These are phyloP conservation scores for Exophiala mesophila DNA, from an alignment of 2,329 filamentous ascomycete species.

Conservation along the genomic window DNA sequence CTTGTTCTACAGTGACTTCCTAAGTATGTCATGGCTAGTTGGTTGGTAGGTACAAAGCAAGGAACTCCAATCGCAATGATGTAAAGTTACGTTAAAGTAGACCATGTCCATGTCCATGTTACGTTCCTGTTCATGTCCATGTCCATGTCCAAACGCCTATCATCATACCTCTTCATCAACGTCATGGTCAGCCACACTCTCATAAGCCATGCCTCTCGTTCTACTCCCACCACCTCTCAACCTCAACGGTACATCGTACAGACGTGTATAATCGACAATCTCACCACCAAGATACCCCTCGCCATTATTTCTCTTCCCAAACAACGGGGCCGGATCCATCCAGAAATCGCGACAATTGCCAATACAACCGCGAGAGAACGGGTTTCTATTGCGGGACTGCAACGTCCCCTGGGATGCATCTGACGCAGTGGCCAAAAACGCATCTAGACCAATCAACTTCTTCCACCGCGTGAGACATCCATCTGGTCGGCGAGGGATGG, in stretches of 20 bases:
- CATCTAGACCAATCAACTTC: constrained; percentile 81
- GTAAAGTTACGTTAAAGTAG: too few species aligned
- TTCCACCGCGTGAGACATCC: constrained; percentile 76
- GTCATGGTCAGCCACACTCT: constrained; percentile 45
- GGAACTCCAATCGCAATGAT: too few species aligned
- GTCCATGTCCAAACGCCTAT: not conserved
- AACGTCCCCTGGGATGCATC: constrained; percentile 53
- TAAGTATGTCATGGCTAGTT: too few species aligned
- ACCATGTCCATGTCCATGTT: too few species aligned
- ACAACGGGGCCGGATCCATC: constrained; percentile 81
- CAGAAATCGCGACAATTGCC: constrained; percentile 95
- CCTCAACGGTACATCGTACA: constrained; percentile 78
- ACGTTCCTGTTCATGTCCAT: too few species aligned
- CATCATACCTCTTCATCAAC: constrained; percentile 25
- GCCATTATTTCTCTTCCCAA: constrained; percentile 69
- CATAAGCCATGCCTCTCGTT: constrained; percentile 54
- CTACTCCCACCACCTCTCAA: constrained; percentile 54
- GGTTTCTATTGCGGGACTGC: constrained; percentile 57
- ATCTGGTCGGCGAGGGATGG: constrained; percentile 56
- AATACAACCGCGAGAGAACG: constrained; percentile 77
- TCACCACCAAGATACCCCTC: constrained; percentile 60
- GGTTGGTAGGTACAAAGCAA: too few species aligned
- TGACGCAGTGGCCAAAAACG: constrained; percentile 85
- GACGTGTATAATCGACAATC: constrained; percentile 75
- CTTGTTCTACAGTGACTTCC: too few species aligned